These are phyloP conservation scores for Serendipita sp. DNA, from an alignment of 768 basidiomycete species.

Conservation along the genomic window DNA sequence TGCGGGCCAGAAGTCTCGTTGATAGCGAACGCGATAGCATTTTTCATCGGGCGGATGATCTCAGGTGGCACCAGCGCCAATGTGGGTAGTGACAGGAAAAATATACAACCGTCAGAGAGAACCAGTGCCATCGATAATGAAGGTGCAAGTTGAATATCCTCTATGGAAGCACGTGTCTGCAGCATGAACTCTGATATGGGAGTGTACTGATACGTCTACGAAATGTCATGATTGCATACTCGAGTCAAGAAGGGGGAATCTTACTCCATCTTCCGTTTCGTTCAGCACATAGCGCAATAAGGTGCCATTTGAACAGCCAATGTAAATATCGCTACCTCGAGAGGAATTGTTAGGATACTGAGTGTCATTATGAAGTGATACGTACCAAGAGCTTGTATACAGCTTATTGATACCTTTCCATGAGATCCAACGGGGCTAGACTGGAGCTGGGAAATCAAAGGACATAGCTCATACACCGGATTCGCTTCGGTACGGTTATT, in stretches of 20 bases:
- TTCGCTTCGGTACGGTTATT: background rate
- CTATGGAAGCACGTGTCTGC: background rate
- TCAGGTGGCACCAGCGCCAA: background rate
- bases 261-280: background rate
- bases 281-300: background rate
- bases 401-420: background rate
- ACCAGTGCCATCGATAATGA: background rate
- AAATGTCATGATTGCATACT: background rate
- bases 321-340: background rate
- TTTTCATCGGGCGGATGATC: background rate
- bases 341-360: background rate
- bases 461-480: background rate
- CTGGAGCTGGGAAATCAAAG: background rate
- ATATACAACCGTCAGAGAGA: background rate
- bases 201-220: background rate
- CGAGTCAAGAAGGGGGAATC: background rate
- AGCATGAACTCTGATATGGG: background rate
- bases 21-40: background rate
- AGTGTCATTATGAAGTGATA: background rate
- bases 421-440: background rate
- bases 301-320: background rate
- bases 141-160: background rate
- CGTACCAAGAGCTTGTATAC: background rate
- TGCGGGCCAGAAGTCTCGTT: background rate
- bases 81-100: background rate